A percentile compares a stretch with the other conserved stretches of the same genome.
phyloP scores from a whole-genome alignment of 2,329 filamentous ascomycete genomes.

The Cercospora sesami region DNA sequence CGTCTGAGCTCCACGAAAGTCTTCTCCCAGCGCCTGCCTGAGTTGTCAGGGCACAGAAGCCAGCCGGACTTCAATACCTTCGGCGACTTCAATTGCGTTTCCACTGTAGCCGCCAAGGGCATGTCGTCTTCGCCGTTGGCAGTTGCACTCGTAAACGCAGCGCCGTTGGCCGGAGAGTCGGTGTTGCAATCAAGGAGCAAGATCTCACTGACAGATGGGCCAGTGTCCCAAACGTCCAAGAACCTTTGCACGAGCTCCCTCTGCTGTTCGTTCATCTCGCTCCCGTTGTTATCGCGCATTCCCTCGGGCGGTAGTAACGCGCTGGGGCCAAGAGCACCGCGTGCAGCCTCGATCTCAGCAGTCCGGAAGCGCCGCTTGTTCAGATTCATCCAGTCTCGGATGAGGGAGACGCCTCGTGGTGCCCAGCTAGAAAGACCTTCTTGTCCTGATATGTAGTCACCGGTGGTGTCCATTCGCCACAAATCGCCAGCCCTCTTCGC shows the following conservation, averaged over 20 bases:
- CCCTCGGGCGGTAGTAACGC: constrained; percentile 50
- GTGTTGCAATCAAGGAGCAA: constrained; percentile 56
- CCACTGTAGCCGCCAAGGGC: constrained; percentile 74
- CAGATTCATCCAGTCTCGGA: constrained; percentile 80
- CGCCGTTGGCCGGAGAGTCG: constrained; percentile 66
- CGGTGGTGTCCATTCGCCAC: constrained; percentile 92
- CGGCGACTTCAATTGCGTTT: constrained; percentile 74
- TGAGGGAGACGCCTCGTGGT: constrained; percentile 82
- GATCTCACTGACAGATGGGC: constrained; percentile 46
- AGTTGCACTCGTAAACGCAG: constrained; percentile 41
- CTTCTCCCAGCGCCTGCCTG: constrained; percentile 81
- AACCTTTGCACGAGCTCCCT: constrained; percentile 53
- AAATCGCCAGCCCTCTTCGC: constrained; percentile 90
- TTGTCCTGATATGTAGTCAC: constrained; percentile 95
- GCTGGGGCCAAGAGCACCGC: constrained; percentile 56
- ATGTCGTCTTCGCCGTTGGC: constrained; percentile 41
- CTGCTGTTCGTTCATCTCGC: constrained; percentile 37
- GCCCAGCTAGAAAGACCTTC: constrained; percentile 82
- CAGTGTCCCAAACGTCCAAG: constrained; percentile 63
- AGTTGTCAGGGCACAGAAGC: constrained; percentile 74
- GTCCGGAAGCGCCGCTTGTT: constrained; percentile 72
- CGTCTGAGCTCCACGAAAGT: constrained; percentile 88
- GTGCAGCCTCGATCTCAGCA: constrained; percentile 76
- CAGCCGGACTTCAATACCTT: constrained; percentile 79
- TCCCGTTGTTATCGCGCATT: constrained; percentile 20